Conservation (phyloP, 139 green algal species). For the Penium margaritaceum region DNA sequence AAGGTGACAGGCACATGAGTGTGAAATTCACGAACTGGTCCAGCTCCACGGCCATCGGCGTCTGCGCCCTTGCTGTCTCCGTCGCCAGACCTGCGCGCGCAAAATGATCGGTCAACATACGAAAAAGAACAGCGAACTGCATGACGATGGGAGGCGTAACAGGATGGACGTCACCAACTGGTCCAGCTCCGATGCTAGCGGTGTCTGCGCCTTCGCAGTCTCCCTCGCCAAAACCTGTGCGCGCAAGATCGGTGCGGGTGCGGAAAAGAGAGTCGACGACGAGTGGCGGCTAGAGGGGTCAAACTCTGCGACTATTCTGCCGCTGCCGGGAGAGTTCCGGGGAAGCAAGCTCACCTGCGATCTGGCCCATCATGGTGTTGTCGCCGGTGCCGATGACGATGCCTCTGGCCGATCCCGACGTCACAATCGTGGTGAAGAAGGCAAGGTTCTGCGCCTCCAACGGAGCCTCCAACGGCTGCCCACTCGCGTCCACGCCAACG, state of each 20-base stretch:
- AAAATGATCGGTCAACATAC: background rate
- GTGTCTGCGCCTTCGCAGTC: too few species aligned
- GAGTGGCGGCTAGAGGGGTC: background rate
- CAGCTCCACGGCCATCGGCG: slow-evolving; percentile 45
- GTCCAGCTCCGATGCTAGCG: too few species aligned
- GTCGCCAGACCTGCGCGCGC: slow-evolving; percentile 26
- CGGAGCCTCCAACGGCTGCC: slow-evolving; percentile 20
- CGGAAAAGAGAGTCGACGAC: background rate
- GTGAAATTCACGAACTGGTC: too few species aligned
- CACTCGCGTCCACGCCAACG: slow-evolving; percentile 26
- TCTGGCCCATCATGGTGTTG: slow-evolving; percentile 49
- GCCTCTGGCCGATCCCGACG: slow-evolving; percentile 34
- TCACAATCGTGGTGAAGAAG: slow-evolving; percentile 72
- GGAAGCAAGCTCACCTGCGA: slow-evolving; percentile 35
- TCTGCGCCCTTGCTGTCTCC: slow-evolving; percentile 35
- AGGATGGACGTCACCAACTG: too few species aligned
- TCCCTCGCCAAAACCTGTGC: too few species aligned
- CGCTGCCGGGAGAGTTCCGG: background rate
- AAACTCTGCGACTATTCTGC: too few species aligned
- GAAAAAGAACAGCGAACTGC: background rate
- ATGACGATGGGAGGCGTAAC: background rate
- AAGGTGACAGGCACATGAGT: too few species aligned
- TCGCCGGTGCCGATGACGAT: slow-evolving; percentile 44
- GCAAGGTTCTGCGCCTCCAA: slow-evolving; percentile 63
- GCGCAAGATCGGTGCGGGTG: background rate